These are phyloP conservation scores for Cinnamomum micranthum DNA, from an alignment of 164 flowering plant species.

Conservation along the genomic window DNA sequence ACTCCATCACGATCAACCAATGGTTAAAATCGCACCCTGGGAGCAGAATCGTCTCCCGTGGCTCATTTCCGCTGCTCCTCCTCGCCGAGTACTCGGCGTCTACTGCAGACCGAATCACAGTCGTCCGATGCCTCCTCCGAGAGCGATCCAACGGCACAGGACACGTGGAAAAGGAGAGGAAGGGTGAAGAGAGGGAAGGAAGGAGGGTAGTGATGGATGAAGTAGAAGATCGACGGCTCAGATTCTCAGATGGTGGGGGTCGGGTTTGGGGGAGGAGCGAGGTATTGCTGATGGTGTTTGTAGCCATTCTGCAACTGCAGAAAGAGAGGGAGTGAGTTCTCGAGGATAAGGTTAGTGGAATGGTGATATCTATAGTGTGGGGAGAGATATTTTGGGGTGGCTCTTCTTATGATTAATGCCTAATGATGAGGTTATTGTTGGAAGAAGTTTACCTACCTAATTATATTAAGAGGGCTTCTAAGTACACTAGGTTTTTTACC, in stretches of 20 bases:
- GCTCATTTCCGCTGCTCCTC: conserved; percentile 67
- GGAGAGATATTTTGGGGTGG: too few species aligned
- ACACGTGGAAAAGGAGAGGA: conserved; percentile 6
- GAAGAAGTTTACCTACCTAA: too few species aligned
- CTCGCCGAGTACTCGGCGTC: conserved; percentile 55
- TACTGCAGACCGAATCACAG: conserved; percentile 28
- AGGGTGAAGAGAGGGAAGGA: conserved; percentile 12
- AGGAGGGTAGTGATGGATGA: conserved; percentile 12
- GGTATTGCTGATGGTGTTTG: conserved; percentile 9
- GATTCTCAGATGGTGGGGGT: conserved; percentile 7
- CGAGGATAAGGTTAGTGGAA: too few species aligned
- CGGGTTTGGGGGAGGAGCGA: conserved; percentile 36
- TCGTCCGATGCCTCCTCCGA: background rate
- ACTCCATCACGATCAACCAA: conserved; percentile 98
- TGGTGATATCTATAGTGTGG: too few species aligned
- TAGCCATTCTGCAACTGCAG: conserved; percentile 19
- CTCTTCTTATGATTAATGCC: too few species aligned
- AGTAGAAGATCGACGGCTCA: background rate
- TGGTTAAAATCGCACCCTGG: conserved; percentile 98
- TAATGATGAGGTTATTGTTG: too few species aligned
- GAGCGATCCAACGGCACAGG: background rate
- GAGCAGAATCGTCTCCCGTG: conserved; percentile 82
- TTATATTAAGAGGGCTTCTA: too few species aligned
- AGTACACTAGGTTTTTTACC: too few species aligned
- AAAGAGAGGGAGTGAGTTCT: conserved; percentile 1